Base-by-base conservation (phyloP, 345 rosid species). In the Eutrema yunnanense region DNA sequence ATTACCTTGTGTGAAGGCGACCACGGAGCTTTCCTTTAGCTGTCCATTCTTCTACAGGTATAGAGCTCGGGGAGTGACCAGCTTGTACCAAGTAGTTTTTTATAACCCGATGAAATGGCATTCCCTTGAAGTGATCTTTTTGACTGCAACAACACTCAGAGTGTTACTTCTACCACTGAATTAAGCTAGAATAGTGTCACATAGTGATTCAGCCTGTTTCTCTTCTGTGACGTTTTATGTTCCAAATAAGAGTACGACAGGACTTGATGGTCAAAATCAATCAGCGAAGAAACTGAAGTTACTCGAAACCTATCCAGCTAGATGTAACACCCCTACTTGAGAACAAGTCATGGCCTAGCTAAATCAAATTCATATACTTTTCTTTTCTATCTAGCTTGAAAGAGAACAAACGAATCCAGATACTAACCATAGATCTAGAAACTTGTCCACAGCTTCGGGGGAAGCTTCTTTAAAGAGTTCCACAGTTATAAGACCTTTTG, bases 71-170 rank as follows among this genome's bases (percentile, higher is more conserved):
- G 8, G 82, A 80, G 70, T 86, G 73, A 67, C 97, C 98, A 59
- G 88, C 98, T 83, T 91, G 91, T 77, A 93, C 87, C 62, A 93
- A 86, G 69, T 87, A 93, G 78, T 91, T 88, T 64, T 93, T 93
- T 38, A 93, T 86, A 67, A 90, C 92, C 51, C 77, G 95, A 55
- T 78, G 94, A 72, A 93, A 93, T 56, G 80, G 85, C 92, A 91
- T 84, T 73, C 92, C 91, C 68, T 81, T 89, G 84, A 91, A 93
- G 73, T 87, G 85, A 36, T 84, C 90, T 67, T 85, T 89, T 75
- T 93, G 87, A 75, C 98, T 91, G 86, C 84, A 83, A 81, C 47
- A 69, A 44, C 58, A 69, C 53, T 47, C 54, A 53, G 6, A 16
- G 3, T 36, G 19, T 52, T 42, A 74, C 14, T 65, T 55, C 11